Evolutionary conservation across 352 stramenopile genomes (phyloP).

Genomic region (Phytophthora syringae): DNA sequence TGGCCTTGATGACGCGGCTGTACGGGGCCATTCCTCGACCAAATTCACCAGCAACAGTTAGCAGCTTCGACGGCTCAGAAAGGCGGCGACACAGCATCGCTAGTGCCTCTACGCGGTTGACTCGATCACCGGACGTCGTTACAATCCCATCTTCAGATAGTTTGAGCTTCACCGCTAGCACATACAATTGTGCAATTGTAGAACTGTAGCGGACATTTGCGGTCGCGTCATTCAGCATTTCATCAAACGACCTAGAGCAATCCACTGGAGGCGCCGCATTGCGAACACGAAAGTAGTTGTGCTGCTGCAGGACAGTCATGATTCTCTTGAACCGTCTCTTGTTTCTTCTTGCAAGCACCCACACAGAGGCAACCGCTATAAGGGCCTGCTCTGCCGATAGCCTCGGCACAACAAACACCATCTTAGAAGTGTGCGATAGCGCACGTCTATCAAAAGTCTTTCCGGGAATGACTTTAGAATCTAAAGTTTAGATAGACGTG

Average conservation of each 20-base stretch:
- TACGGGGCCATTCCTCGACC: background rate
- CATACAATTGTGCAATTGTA: background rate
- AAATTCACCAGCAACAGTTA: slow-evolving; percentile 11
- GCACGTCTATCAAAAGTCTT: too few species aligned
- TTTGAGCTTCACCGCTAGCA: background rate
- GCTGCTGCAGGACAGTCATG: background rate
- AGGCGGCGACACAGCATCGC: slow-evolving; percentile 1
- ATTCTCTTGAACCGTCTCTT: background rate
- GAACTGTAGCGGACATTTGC: background rate
- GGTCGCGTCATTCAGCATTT: background rate
- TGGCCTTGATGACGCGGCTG: background rate
- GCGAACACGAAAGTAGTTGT: background rate
- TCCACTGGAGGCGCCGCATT: background rate
- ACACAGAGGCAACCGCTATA: background rate
- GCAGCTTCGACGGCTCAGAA: slow-evolving; percentile 4
- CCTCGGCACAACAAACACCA: background rate
- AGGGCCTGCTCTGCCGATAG: background rate
- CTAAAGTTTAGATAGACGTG: background rate
- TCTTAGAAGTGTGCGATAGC: too few species aligned
- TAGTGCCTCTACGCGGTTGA: background rate
- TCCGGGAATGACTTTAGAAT: too few species aligned
- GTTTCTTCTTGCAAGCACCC: background rate
- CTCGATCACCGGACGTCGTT: background rate
- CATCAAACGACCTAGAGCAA: background rate
- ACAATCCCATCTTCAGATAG: background rate